Evolutionary conservation across 140 eudicot genomes (phyloP), one percentile per base, ranked within the genome.

Genomic region (Erigeron philadelphicus): DNA sequence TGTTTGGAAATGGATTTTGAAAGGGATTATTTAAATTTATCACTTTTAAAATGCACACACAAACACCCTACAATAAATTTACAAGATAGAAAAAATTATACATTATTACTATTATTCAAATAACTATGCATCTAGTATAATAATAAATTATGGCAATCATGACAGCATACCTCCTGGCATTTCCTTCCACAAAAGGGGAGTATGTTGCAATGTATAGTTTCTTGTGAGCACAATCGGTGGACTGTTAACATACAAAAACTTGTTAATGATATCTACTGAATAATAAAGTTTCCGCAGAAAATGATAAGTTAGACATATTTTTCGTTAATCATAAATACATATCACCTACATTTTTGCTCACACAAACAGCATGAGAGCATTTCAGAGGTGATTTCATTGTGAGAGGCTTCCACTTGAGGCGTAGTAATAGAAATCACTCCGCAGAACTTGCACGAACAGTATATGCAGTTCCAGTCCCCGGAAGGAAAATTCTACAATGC

Each of bases 361-460:
- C 99, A 93, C 75, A 89, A 72, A 56, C 75, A 38, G 76, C 99
- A 93, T 7, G 83, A 64, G 65, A 80, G 80, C 83, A 83, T 77
- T 56, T 77, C 67, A 38, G 87, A 76, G 62, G 54, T n/a, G 18
- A 13, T 40, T 64, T 38, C 23, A 35, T 70, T 70, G 46, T n/a
- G 18, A 61, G 68, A 38, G 50, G 75, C 84, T 72, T 80, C 88
- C 41, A 47, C 66, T n/a, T 71, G 76, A 60, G 74, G 64, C 44
- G 79, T 23, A 59, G 40, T 64, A 38, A 38, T 75, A 19, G 78
- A 80, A 77, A 76, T 80, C 38, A 63, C 71, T 71, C 88, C 90
- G 81, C 99, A 93, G 56, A 84, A 87, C 64, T 93, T 93, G 89
- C 99, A 93, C 3, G 80, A 72, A 78, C 99, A 93, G 75, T 84